Evolutionary conservation across 1,139 yeast genomes (phyloP), one percentile per base, ranked within the genome.

Genomic region (Kazachstania sp.): DNA sequence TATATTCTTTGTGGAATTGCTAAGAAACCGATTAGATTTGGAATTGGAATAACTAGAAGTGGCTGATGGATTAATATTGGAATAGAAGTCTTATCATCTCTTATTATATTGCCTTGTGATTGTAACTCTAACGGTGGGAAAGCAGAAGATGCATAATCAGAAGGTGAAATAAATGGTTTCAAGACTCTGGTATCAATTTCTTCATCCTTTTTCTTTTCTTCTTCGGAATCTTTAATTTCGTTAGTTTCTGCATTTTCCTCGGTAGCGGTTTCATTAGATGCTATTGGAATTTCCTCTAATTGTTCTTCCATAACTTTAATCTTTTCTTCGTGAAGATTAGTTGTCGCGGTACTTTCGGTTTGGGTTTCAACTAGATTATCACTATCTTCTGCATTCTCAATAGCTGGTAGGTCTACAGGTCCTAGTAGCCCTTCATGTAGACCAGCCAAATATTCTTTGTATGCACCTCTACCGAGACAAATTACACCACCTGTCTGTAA

Each of bases 341-440:
- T 12, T 4, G 13, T 37, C 18, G 29, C n/a, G 20, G n/a, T 37
- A 5, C 13, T 7, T 3, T 3, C 3, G 13, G 6, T n/a, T 9
- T 28, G n/a, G 19, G 18, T n/a, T 3, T n/a, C 16, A n/a, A 1
- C 23, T 38, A 13, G 3, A 28, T 15, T n/a, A 23, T 3, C 13
- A 9, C 23, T 15, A 3, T 23, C n/a, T 15, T 2, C 13, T 20
- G 31, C 9, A 30, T 20, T 11, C 28, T 39, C 41, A 37, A 29
- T 16, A 12, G 2, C 19, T 20, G 16, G 26, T 18, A 75, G 74
- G 28, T 83, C 88, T 50, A 90, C 70, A 2, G 97, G 97, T 0
- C 98, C 98, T 45, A 94, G 69, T 62, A 94, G 74, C 7, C 98
- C 99, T 68, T 94, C 98, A 59, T 92, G 97, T 9, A 94, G 65